Conservation (phyloP, 306 rosid species). For the Malus asiatica region DNA sequence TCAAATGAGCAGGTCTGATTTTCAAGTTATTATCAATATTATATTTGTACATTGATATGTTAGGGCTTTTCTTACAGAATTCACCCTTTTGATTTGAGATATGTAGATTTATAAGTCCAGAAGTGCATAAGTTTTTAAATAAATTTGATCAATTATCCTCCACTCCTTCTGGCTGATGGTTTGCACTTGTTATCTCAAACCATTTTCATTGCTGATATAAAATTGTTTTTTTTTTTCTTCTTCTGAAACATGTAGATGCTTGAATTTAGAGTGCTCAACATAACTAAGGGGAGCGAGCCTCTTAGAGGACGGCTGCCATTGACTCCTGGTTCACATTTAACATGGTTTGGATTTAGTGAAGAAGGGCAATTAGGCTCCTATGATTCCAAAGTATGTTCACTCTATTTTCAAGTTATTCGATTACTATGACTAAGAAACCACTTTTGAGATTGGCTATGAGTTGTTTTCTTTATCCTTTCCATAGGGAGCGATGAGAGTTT, state of each 20-base stretch:
- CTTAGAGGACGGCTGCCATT: constrained; percentile 64
- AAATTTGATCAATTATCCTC: background rate
- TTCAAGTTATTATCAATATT: background rate
- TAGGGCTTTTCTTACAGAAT: background rate
- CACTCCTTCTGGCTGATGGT: background rate
- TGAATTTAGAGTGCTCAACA: constrained; percentile 60
- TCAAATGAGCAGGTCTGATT: constrained; percentile 71
- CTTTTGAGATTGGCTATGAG: constrained; percentile 15
- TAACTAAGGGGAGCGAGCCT: constrained; percentile 44
- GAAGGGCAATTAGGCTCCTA: constrained; percentile 76
- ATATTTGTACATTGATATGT: constrained; percentile 7
- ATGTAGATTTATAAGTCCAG: background rate
- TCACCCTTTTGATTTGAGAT: background rate
- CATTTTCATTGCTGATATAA: constrained; percentile 6
- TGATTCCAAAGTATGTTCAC: constrained; percentile 70
- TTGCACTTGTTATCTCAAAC: background rate
- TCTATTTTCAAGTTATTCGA: constrained; percentile 2
- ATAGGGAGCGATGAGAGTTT: constrained; percentile 80
- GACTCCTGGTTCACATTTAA: constrained; percentile 75
- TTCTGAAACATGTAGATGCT: constrained; percentile 48
- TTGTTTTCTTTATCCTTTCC: background rate
- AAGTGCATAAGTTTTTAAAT: background rate
- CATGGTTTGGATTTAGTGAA: constrained; percentile 92
- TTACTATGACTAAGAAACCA: constrained; percentile 1
- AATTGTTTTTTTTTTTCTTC: background rate